Evolutionary conservation across 169 alveolate species (phyloP), one percentile per base, ranked within the genome.

Genomic region (Plasmodium falciparum): DNA sequence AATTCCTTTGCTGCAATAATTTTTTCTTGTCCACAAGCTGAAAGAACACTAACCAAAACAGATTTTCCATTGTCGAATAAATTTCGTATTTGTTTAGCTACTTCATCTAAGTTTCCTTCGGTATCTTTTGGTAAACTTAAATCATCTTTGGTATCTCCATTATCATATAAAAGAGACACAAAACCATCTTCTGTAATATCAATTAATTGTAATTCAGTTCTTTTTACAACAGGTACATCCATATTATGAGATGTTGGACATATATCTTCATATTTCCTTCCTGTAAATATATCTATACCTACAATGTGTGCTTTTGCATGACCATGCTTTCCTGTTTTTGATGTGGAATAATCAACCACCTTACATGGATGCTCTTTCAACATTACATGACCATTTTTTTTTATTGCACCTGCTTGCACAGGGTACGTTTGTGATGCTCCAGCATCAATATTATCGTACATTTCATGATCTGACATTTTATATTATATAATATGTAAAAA

Each of bases 301-400:
- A 98, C 98, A 89, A 99, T 97, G 96, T 97, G 97, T 17, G 99
- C 99, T 95, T 99, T 99, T 66, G 99, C 99, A 95, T 98, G 99
- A 50, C 99, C 99, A 96, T 98, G 99, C 96, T 99, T 99, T 58
- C 99, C 99, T 7, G 99, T 97, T 95, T 99, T 99, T 65, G 99
- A 97, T 2, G 99, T 98, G 33, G 99, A 96, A 88, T 96, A 96
- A 74, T 97, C 99, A 33, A 97, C 98, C 33, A 98, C 99, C 95
- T 97, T 98, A 97, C 99, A 98, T 26, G 99, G 99, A 95, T 97
- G 97, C 47, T 99, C 99, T 93, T 98, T 98, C 93, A 99, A 93
- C 99, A 99, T 97, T 58, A 97, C 98, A 93, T 97, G 97, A n/a
- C 98, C 99, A 90, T 97, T 97, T 93, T 98, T 98, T 94, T 97